These are phyloP conservation scores for Prunus yedoensis DNA, from an alignment of 331 rosid genomes.

Conservation along the genomic window DNA sequence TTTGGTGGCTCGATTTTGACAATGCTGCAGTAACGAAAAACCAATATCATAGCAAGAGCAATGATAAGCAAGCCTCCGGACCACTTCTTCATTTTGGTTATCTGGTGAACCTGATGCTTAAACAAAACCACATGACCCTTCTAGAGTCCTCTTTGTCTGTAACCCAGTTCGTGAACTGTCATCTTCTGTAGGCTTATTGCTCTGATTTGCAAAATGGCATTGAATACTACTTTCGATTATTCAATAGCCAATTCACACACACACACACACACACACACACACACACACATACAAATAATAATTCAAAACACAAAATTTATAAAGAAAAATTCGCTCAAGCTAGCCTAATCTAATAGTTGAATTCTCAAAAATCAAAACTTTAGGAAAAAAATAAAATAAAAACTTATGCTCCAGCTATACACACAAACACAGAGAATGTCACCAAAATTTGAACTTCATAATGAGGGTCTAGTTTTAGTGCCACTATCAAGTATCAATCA, in stretches of 20 bases:
- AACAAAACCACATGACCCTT: not conserved
- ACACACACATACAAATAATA: not conserved
- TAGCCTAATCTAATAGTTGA: not conserved
- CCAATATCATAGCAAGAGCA: conserved; percentile 54
- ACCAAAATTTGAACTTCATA: not conserved
- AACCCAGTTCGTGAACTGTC: conserved; percentile 2
- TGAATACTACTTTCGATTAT: not conserved
- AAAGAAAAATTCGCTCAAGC: too few species aligned
- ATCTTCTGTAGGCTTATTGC: conserved; percentile 1
- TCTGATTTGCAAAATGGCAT: not conserved
- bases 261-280: not conserved
- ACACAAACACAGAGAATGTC: not conserved
- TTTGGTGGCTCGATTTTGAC: conserved; percentile 45
- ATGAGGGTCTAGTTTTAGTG: not conserved
- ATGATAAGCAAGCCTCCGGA: conserved; percentile 72
- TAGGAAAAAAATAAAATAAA: not conserved
- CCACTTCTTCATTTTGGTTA: conserved; percentile 77
- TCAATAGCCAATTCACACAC: not conserved
- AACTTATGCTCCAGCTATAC: not conserved
- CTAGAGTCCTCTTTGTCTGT: not conserved
- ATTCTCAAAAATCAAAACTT: not conserved
- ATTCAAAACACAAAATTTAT: not conserved
- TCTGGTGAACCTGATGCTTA: not conserved
- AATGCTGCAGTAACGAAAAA: conserved; percentile 50
- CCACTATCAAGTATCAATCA: not conserved